Evolutionary conservation across 768 basidiomycete species (phyloP), one percentile per base, ranked within the genome.

Genomic region (Auricularia sp.): DNA sequence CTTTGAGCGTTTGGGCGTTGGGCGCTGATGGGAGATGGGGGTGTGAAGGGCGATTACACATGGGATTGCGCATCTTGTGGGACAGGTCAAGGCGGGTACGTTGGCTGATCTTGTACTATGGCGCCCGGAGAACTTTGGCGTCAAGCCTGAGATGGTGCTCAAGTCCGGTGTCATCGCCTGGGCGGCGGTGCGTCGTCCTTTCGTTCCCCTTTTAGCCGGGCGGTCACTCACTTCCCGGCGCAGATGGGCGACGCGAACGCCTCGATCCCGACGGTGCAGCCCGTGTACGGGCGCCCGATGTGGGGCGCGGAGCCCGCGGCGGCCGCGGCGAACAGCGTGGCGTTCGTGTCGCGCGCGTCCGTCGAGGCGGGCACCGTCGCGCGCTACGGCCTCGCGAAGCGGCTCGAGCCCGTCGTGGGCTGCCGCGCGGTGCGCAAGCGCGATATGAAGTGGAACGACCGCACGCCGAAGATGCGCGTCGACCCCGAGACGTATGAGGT

Each of bases 181-280:
- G 85, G 87, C 92, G 2, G 88, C 93, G 80, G 93, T 92, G 66
- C 64, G 83, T 29, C 29, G 29, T 72, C 34, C 29, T 8, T 64
- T 21, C 29, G 61, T 54, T 35, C 61, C 61, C 16, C 59, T n/a
- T 33, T 51, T n/a, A 34, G 63, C 45, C 24, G 1, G 1, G 16
- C 47, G 11, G 5, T 8, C 21, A 51, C 47, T 51, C 47, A 51
- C 21, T 3, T 21, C 14, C 10, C 36, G 34, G 42, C 7, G 24
- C 69, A 95, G 90, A 90, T 99, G 87, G 97, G 97, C 18, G 97
- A 99, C 56, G 90, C 96, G 0, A 98, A 98, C 74, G 97, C 83
- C 1, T 95, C 94, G 7, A 98, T 99, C 67, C 94, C 97, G 13
- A 91, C 92, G 1, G 92, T 99, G 0, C 94, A 98, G 73, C 97